Evolutionary conservation across 495 filamentous ascomycete species (phyloP).

Genomic region (Aspergillus heteromorphus): DNA sequence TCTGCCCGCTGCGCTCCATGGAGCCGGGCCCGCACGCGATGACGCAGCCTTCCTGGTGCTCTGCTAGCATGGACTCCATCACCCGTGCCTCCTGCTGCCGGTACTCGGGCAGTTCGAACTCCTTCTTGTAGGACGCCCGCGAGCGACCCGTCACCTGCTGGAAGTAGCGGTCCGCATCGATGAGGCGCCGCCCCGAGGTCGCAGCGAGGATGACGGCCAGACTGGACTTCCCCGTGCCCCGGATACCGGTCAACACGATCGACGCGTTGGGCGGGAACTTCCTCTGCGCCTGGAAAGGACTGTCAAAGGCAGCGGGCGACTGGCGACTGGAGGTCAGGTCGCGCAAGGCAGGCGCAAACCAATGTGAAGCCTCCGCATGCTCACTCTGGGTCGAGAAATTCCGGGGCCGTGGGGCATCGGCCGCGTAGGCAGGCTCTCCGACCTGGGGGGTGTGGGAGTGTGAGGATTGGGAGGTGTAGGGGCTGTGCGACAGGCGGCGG

Average conservation of each 20-base stretch:
- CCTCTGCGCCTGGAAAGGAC: conserved; percentile 23
- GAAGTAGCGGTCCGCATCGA: conserved; percentile 69
- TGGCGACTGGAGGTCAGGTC: conserved; percentile 28
- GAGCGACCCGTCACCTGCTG: conserved; percentile 60
- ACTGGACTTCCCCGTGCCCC: conserved; percentile 71
- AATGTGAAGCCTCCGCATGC: conserved; percentile 20
- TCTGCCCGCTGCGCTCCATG: conserved; percentile 42
- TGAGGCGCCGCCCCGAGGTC: conserved; percentile 60
- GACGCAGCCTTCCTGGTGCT: conserved; percentile 58
- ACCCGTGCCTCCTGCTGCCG: conserved; percentile 57
- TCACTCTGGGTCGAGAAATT: conserved; percentile 19
- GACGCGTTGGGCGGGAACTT: conserved; percentile 59
- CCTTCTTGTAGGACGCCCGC: conserved; percentile 53
- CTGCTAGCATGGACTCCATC: conserved; percentile 57
- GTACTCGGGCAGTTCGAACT: conserved; percentile 55
- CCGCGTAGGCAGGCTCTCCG: not conserved
- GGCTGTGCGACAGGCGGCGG: conserved; percentile 5
- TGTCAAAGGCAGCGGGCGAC: conserved; percentile 31
- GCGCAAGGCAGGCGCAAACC: conserved; percentile 18
- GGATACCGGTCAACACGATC: conserved; percentile 68
- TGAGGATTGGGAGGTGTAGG: not conserved
- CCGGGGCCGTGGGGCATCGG: not conserved
- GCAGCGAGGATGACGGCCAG: conserved; percentile 74
- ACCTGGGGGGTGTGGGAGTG: not conserved
- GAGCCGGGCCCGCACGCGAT: conserved; percentile 62